A percentile compares a stretch with the other conserved stretches of the same genome.
Conservation (phyloP, 306 rosid genomes). For the Sesbania bispinosa region DNA sequence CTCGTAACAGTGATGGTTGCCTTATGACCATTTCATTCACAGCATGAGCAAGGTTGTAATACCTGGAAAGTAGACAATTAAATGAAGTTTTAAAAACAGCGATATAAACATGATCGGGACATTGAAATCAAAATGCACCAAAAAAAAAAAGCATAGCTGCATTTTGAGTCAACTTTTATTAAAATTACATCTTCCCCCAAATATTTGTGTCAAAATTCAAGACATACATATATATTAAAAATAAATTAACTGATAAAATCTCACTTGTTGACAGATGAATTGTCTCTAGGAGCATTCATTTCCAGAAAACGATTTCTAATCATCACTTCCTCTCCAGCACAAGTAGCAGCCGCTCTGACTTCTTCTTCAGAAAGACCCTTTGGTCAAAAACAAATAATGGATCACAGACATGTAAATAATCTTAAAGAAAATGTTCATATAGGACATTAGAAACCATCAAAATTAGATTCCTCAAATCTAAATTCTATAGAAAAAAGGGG, state of each 20-base stretch:
- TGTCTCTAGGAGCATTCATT: conserved; percentile 93
- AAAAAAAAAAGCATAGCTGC: not conserved
- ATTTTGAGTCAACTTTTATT: too few relatives aligned
- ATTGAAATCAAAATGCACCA: not conserved
- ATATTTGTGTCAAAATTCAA: conserved; percentile 18
- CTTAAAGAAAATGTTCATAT: not conserved
- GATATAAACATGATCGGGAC: too few relatives aligned
- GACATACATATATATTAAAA: not conserved
- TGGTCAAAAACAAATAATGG: conserved; percentile 29
- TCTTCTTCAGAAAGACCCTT: conserved; percentile 99
- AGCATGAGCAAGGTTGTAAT: conserved; percentile 96
- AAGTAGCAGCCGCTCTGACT: conserved; percentile 87
- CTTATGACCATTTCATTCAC: conserved; percentile 80
- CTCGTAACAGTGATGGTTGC: conserved; percentile 92
- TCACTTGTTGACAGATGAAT: conserved; percentile 91
- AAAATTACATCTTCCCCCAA: not conserved
- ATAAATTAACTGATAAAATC: conserved; percentile 27
- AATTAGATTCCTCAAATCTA: not conserved
- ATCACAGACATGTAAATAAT: conserved; percentile 18
- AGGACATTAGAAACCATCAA: not conserved
- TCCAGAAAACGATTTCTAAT: conserved; percentile 88
- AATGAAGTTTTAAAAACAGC: too few relatives aligned
- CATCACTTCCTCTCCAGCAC: conserved; percentile 98
- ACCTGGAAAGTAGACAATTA: conserved; percentile 54
- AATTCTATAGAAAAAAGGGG: not conserved